A percentile compares a stretch with the other conserved stretches of the same genome.
Evolutionary conservation across 2,329 filamentous ascomycete genomes (phyloP).

Genomic region (Coniochaeta sp.): DNA sequence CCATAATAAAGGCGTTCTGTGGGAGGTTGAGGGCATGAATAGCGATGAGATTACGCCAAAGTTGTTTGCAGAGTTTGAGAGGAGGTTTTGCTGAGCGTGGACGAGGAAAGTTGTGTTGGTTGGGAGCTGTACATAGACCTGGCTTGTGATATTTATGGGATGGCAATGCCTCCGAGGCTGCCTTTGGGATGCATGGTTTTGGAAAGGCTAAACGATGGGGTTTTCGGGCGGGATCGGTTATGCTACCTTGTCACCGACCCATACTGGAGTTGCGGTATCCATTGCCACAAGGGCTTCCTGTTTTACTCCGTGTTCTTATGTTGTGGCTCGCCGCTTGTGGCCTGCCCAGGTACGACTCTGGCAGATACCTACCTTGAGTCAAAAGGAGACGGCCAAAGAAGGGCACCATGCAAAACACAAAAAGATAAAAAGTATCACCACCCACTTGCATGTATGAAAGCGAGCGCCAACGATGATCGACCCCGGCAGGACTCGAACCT

Average conservation of each 20-base stretch:
- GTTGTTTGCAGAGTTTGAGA: slow-evolving; percentile 75
- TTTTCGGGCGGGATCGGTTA: neutral
- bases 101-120: neutral
- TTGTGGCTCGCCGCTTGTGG: neutral
- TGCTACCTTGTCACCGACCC: neutral
- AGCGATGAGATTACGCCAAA: slow-evolving; percentile 96
- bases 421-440: neutral
- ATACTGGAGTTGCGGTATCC: neutral
- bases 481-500: neutral
- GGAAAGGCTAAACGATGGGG: neutral
- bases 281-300: neutral
- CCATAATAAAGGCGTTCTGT: slow-evolving; percentile 71
- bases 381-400: neutral
- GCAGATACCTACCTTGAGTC: neutral
- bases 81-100: slow-evolving; percentile 48
- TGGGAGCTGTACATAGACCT: neutral
- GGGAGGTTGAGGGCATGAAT: slow-evolving; percentile 79
- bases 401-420: no score
- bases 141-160: neutral
- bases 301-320: neutral
- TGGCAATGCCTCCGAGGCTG: neutral
- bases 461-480: neutral
- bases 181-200: neutral
- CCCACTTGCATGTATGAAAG: neutral
- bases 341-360: no score